Evolutionary conservation across 2,329 filamentous ascomycete genomes (phyloP), one percentile per base, ranked within the genome.

Genomic region (Cladophialophora bantiana): DNA sequence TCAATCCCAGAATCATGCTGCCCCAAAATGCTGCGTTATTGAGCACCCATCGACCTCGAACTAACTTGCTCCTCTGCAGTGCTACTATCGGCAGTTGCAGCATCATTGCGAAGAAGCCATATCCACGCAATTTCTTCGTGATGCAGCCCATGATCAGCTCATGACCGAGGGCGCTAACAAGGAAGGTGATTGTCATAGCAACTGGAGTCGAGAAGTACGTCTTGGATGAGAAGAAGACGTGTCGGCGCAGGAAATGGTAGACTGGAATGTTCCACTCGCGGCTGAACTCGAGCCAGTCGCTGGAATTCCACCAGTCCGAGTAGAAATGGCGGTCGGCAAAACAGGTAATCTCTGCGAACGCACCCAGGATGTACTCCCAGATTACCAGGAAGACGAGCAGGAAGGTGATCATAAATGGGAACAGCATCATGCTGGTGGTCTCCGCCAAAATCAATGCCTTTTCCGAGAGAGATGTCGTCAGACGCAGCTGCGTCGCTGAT

Each of bases 101-200:
- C 95, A 99, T 98, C 88, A 97, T 95, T 69, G 92, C 91, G 20
- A 96, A 75, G 76, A 97, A 96, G 9, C 94, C 95, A 76, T 98
- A 99, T 12, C 95, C 95, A 42, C 95, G 84, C 54, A 98, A 84
- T 82, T 99, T 98, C 83, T 97, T 94, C 32, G 94, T 97, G 77
- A 99, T 98, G 78, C 94, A 98, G 7, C 91, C 93, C 91, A 99
- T 96, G 74, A 99, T 92, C 65, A 99, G 86, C 79, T 99, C 95
- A 77, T 98, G 95, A 15, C 93, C 93, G 26, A 96, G 76, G 40
- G 95, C 92, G 66, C 90, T 94, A 74, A 98, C 90, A 65, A 98
- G 81, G 76, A 99, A 98, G 0, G 95, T 98, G 72, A 97, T 91
- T 68, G 93, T 81, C 32, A 94, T 98, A 32, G 95, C 94, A 64